phyloP scores from a whole-genome alignment of 495 filamentous ascomycete species.

The Letharia columbiana region DNA sequence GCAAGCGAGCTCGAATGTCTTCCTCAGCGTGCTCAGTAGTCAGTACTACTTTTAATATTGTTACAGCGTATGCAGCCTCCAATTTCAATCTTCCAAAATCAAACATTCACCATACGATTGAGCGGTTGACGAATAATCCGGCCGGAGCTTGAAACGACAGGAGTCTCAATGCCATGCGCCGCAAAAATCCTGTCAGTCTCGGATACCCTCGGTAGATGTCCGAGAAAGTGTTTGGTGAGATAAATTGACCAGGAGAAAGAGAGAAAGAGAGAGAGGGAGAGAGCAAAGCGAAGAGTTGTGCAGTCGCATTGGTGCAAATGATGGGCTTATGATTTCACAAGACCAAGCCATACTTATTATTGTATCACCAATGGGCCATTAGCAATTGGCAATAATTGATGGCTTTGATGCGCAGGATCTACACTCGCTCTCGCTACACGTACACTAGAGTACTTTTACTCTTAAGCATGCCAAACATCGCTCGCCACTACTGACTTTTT shows the following conservation, averaged over 20 bases:
- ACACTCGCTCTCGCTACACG: not conserved
- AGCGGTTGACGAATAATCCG: not conserved
- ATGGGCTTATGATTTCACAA: not conserved
- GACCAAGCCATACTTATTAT: not conserved
- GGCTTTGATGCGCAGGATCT: constrained; percentile 20
- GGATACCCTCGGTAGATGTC: not conserved
- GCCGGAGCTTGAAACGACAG: constrained; percentile 3
- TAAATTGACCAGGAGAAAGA: not conserved
- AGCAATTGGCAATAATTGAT: not conserved
- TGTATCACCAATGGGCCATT: not conserved
- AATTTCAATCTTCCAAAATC: not conserved
- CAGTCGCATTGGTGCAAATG: not conserved
- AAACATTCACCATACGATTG: not conserved
- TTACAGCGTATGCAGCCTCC: not conserved
- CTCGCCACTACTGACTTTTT: constrained; percentile 6
- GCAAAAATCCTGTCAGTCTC: not conserved
- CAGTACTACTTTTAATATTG: too few species aligned
- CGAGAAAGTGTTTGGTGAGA: not conserved
- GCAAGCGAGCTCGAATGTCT: not conserved
- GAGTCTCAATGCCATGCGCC: not conserved
- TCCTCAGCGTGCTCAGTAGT: not conserved
- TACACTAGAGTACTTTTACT: not conserved
- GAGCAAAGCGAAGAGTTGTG: not conserved
- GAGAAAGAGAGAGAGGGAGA: too few species aligned
- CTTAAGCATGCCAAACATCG: constrained; percentile 26